Evolutionary conservation across 768 basidiomycete species (phyloP).

Genomic region (Lenzites betulinus): DNA sequence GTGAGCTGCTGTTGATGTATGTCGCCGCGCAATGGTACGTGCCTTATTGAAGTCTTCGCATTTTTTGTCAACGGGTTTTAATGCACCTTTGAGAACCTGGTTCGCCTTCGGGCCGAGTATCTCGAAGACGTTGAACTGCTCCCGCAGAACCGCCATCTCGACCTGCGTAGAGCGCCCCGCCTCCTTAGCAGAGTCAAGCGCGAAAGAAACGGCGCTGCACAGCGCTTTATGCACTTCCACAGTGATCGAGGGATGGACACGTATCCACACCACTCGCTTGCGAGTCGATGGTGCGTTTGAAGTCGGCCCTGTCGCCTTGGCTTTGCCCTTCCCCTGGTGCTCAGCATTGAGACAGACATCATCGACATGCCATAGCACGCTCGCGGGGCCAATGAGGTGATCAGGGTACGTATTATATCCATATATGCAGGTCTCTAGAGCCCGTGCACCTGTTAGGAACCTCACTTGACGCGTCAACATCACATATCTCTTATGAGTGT

Average conservation of each 20-base stretch:
- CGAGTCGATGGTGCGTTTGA: background rate
- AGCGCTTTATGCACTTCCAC: slow-evolving; percentile 57
- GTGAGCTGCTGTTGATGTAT: background rate
- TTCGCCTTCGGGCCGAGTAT: slow-evolving; percentile 75
- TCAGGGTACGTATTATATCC: slow-evolving; percentile 63
- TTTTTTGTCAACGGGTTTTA: slow-evolving; percentile 52
- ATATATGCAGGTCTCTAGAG: slow-evolving; percentile 70
- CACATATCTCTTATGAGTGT: background rate
- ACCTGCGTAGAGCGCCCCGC: slow-evolving; percentile 39
- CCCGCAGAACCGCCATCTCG: slow-evolving; percentile 71
- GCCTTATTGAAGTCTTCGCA: slow-evolving; percentile 65
- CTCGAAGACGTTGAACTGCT: slow-evolving; percentile 79
- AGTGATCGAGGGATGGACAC: slow-evolving; percentile 75
- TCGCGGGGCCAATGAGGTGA: slow-evolving; percentile 67
- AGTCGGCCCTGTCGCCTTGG: background rate
- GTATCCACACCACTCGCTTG: slow-evolving; percentile 68
- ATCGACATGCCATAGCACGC: slow-evolving; percentile 67
- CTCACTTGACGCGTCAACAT: slow-evolving; percentile 38
- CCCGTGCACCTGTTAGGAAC: slow-evolving; percentile 64
- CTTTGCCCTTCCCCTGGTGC: slow-evolving; percentile 33
- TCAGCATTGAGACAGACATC: background rate
- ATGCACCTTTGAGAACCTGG: slow-evolving; percentile 53
- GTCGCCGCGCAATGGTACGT: background rate
- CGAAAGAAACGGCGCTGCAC: slow-evolving; percentile 49
- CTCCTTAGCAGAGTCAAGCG: slow-evolving; percentile 40